phyloP scores from a whole-genome alignment of 495 filamentous ascomycete genomes.

The Neurospora intermedia region DNA sequence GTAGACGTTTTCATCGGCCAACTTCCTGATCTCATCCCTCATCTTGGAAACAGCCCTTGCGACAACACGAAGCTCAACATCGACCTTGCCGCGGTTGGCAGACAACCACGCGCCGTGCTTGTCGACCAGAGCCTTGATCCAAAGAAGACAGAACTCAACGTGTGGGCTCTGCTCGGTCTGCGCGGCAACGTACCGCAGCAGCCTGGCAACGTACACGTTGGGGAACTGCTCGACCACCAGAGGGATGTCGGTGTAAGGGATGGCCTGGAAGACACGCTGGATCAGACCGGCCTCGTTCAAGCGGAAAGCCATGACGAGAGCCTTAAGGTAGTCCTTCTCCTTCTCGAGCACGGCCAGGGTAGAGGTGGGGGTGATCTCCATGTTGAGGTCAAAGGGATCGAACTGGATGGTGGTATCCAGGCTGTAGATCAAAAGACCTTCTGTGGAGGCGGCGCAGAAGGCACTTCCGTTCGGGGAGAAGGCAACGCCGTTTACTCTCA shows the following conservation, averaged over 20 bases:
- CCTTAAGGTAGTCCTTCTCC: slow-evolving; percentile 76
- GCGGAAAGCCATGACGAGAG: slow-evolving; percentile 92
- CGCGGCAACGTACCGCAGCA: slow-evolving; percentile 75
- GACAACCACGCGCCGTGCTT: slow-evolving; percentile 74
- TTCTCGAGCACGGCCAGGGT: slow-evolving; percentile 64
- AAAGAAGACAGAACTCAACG: slow-evolving; percentile 85
- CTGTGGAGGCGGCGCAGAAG: slow-evolving; percentile 91
- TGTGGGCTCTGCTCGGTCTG: slow-evolving; percentile 86
- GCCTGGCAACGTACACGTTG: slow-evolving; percentile 68
- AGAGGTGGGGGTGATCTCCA: slow-evolving; percentile 75
- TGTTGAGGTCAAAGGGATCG: slow-evolving; percentile 92
- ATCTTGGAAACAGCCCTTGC: slow-evolving; percentile 68
- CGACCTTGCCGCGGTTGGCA: slow-evolving; percentile 63
- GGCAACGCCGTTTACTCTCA: slow-evolving; percentile 73
- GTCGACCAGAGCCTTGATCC: slow-evolving; percentile 78
- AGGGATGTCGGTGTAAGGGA: slow-evolving; percentile 62
- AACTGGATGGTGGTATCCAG: slow-evolving; percentile 73
- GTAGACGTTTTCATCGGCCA: slow-evolving; percentile 81
- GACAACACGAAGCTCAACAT: slow-evolving; percentile 70
- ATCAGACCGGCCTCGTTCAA: slow-evolving; percentile 73
- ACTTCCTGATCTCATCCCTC: slow-evolving; percentile 55
- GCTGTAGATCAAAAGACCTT: slow-evolving; percentile 86
- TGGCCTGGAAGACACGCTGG: slow-evolving; percentile 71
- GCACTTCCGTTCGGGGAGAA: slow-evolving; percentile 82
- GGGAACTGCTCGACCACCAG: slow-evolving; percentile 74